Conservation (phyloP, 78 protist genomes). For the Emiliania huxleyi region DNA sequence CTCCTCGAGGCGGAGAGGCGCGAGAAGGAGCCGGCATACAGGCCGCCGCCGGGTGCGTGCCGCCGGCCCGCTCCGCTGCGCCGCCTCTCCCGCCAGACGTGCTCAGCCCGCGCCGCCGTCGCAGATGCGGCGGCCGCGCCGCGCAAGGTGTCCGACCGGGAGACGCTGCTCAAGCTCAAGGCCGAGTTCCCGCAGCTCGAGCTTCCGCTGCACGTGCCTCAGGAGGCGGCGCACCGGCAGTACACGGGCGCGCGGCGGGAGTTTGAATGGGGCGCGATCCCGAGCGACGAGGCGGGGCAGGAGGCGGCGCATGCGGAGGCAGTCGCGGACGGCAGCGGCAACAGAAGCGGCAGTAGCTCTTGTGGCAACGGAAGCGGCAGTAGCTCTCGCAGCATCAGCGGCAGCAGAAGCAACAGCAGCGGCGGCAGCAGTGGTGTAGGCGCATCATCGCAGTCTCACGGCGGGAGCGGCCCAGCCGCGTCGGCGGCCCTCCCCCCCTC, state of each 20-base stretch:
- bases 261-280: not conserved
- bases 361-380: too few relatives aligned
- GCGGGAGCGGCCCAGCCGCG: too few relatives aligned
- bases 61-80: too few relatives aligned
- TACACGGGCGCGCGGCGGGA: not conserved
- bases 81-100: not conserved
- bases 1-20: not conserved
- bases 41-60: not conserved
- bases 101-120: not conserved
- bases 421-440: too few relatives aligned
- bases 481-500: too few relatives aligned
- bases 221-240: not conserved
- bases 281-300: too few relatives aligned
- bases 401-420: too few relatives aligned
- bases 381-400: too few relatives aligned
- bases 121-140: not conserved
- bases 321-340: too few relatives aligned
- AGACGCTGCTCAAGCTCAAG: not conserved
- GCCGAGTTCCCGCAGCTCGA: slow-evolving; percentile 6
- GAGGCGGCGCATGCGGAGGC: too few relatives aligned
- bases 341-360: too few relatives aligned
- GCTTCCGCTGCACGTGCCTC: not conserved
- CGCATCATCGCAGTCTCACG: too few relatives aligned
- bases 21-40: not conserved
- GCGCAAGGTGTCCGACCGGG: not conserved